A percentile compares a stretch with the other conserved stretches of the same genome.
These are phyloP conservation scores for Annulohypoxylon truncatum DNA, from an alignment of 2,329 filamentous ascomycete genomes.

Conservation along the genomic window DNA sequence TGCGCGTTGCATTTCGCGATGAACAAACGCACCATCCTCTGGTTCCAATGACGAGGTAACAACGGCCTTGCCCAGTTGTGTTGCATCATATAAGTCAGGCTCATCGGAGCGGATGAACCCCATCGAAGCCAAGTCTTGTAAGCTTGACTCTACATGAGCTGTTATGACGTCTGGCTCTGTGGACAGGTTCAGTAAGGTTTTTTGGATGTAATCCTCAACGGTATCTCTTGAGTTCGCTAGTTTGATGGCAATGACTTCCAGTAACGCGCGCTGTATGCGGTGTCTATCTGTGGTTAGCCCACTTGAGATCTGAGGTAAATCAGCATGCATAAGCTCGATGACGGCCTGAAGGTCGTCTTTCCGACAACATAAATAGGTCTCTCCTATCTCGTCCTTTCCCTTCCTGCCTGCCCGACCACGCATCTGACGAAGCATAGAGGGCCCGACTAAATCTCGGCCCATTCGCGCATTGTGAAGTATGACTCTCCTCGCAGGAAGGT, in stretches of 20 bases:
- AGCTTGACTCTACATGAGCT: conserved; percentile 66
- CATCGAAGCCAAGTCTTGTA: conserved; percentile 67
- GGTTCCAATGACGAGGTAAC: conserved; percentile 79
- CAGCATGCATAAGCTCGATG: conserved; percentile 76
- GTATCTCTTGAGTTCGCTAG: conserved; percentile 74
- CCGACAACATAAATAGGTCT: conserved; percentile 81
- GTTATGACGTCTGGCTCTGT: conserved; percentile 62
- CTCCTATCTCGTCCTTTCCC: conserved; percentile 80
- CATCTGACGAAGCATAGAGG: conserved; percentile 85
- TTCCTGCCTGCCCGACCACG: conserved; percentile 81
- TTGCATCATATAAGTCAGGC: conserved; percentile 67
- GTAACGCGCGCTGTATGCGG: conserved; percentile 76
- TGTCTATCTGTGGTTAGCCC: conserved; percentile 74
- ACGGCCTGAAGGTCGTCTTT: conserved; percentile 76
- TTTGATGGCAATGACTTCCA: conserved; percentile 76
- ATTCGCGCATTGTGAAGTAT: conserved; percentile 81
- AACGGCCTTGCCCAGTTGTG: conserved; percentile 75
- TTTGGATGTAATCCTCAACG: conserved; percentile 74
- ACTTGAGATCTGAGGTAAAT: conserved; percentile 76
- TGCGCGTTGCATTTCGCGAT: conserved; percentile 74
- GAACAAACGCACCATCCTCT: conserved; percentile 78
- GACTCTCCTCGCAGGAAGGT: conserved; percentile 76
- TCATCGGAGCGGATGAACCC: conserved; percentile 65
- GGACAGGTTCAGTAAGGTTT: conserved; percentile 73
- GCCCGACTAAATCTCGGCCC: conserved; percentile 80